Evolutionary conservation across 2,329 filamentous ascomycete species (phyloP), one percentile per base, ranked within the genome.

Genomic region (Fusarium gaditjirri): DNA sequence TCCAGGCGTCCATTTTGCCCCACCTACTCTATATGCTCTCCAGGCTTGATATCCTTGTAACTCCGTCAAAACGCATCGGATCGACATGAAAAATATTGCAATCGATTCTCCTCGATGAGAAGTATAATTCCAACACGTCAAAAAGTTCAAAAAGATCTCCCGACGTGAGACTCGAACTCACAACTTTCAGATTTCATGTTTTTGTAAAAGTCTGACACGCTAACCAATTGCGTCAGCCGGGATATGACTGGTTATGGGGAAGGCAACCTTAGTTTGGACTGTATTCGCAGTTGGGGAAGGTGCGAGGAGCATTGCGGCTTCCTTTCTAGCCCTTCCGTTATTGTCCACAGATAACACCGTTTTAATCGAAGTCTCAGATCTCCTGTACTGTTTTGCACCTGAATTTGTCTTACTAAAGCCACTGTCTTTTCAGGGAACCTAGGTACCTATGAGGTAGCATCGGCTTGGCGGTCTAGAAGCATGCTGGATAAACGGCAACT

Each of bases 201-300:
- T 5, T 4, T n/a, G 9, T 64, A 65, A 65, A 65, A 65, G 61
- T 65, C 61, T 65, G 46, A 65, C 61, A 65, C 61, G 61, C 61
- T 65, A 63, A 65, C 61, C 61, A 65, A 65, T 65, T 65, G 61
- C 61, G 61, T 65, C 61, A 64, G 0, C 0, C 42, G 35, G 60
- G 61, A 12, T 36, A n/a, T n/a, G n/a, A n/a, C n/a, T n/a, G n/a
- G n/a, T n/a, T n/a, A n/a, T n/a, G n/a, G n/a, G n/a, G n/a, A n/a
- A n/a, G n/a, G n/a, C n/a, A n/a, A n/a, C n/a, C n/a, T n/a, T n/a
- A n/a, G n/a, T n/a, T n/a, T n/a, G n/a, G n/a, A n/a, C n/a, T n/a
- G n/a, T n/a, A n/a, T n/a, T n/a, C n/a, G n/a, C n/a, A n/a, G n/a
- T n/a, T n/a, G n/a, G n/a, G n/a, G n/a, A n/a, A n/a, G n/a, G n/a